A percentile compares a stretch with the other conserved stretches of the same genome.
phyloP scores from a whole-genome alignment of 2,329 filamentous ascomycete species.

The Fusarium armeniacum region DNA sequence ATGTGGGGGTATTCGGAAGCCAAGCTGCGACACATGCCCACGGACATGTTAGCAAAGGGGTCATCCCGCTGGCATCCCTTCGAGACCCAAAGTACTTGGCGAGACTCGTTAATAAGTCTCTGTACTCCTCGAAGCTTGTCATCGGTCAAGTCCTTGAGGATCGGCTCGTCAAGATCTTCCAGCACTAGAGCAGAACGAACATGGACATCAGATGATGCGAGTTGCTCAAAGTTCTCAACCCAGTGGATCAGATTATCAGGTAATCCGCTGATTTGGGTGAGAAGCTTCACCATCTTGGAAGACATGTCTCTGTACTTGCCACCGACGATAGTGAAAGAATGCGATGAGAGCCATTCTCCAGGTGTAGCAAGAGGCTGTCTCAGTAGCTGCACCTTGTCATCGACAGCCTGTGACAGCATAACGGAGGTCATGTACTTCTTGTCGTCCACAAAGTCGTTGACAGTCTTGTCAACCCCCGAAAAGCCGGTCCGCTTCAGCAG shows the following conservation, averaged over 20 bases:
- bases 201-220: not conserved
- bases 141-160: constrained; percentile 9
- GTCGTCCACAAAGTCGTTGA: constrained; percentile 6
- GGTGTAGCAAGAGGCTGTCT: not conserved
- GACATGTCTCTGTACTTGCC: not conserved
- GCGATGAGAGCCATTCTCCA: not conserved
- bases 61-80: constrained; percentile 10
- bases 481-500: constrained; percentile 4
- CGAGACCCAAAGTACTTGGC: constrained; percentile 11
- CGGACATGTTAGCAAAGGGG: constrained; percentile 19
- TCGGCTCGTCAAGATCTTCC: constrained; percentile 18
- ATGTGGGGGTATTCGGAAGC: constrained; percentile 20
- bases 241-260: not conserved
- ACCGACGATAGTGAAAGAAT: not conserved
- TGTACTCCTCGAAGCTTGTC: constrained; percentile 12
- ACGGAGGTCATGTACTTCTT: constrained; percentile 19
- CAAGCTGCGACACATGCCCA: constrained; percentile 21
- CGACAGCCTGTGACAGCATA: constrained; percentile 6
- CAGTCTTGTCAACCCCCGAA: constrained; percentile 12
- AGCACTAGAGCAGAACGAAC: constrained; percentile 1
- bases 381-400: not conserved
- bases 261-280: not conserved
- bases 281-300: not conserved
- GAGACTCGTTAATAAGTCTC: constrained; percentile 9
- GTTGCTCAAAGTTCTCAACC: not conserved